phyloP scores from a whole-genome alignment of 345 rosid genomes.

The Citrus medica region DNA sequence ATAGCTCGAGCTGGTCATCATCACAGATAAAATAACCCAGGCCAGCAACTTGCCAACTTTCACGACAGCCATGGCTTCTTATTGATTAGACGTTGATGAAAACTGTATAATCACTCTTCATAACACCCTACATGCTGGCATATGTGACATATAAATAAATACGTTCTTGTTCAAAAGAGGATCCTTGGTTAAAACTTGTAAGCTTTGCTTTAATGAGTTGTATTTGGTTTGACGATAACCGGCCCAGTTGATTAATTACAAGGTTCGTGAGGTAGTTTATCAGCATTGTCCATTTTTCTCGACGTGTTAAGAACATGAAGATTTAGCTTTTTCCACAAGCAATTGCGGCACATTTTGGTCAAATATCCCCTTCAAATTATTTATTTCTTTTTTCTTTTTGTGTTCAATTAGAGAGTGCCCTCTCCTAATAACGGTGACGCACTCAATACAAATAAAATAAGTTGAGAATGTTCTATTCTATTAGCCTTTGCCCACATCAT shows the following conservation, averaged over 20 bases:
- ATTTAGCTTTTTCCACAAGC: conserved; percentile 26
- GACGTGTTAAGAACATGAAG: conserved; percentile 14
- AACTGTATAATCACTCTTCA: too few species aligned
- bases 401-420: neutral
- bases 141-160: conserved; percentile 7
- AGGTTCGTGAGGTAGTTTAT: conserved; percentile 33
- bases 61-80: conserved; percentile 14
- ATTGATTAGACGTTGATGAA: neutral
- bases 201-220: conserved; percentile 23
- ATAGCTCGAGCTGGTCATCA: neutral
- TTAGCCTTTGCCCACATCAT: neutral
- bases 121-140: too few species aligned
- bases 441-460: neutral
- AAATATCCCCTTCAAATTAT: neutral
- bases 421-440: neutral
- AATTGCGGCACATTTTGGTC: conserved; percentile 5
- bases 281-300: conserved; percentile 27
- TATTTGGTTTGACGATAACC: conserved; percentile 40
- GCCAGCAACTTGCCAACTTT: neutral
- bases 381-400: neutral
- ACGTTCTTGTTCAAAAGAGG: neutral
- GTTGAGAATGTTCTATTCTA: neutral
- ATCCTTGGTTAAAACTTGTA: conserved; percentile 34
- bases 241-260: neutral
- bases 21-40: conserved; percentile 12